Conservation (phyloP, 176 grass and related monocot genomes). For the Oryza australiensis region DNA sequence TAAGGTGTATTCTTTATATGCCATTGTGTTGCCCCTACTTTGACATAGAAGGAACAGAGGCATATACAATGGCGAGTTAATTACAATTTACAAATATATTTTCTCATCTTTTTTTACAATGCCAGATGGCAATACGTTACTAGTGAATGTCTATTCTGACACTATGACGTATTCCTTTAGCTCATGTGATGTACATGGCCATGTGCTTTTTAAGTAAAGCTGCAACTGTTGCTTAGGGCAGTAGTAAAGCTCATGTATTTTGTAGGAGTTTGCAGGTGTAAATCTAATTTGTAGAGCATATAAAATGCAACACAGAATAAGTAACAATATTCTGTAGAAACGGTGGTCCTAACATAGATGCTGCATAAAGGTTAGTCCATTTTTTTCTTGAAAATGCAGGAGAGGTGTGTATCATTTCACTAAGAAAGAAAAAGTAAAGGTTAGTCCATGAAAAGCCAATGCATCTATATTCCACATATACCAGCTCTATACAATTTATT, state of each 20-base stretch:
- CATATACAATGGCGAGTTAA: no score
- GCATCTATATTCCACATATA: slow-evolving; percentile 4
- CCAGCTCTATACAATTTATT: neutral
- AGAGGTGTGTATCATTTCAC: no score
- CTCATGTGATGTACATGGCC: neutral
- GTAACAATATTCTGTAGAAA: neutral
- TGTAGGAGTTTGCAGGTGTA: no score
- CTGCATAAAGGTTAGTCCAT: neutral
- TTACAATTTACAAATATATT: no score
- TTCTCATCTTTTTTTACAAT: neutral
- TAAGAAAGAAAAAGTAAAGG: neutral
- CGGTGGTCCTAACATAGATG: neutral
- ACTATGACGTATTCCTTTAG: neutral
- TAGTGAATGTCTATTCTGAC: neutral
- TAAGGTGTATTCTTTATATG: no score
- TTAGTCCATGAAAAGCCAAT: neutral
- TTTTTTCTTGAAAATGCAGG: no score
- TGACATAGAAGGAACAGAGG: no score
- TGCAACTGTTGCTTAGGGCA: neutral
- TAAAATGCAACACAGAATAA: neutral
- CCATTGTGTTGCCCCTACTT: no score
- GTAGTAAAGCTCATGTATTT: neutral
- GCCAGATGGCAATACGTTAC: neutral
- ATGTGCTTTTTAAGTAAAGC: slow-evolving; percentile 3
- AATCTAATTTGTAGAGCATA: neutral